Base-by-base conservation (phyloP, 2,329 filamentous ascomycete species). In the Corynespora cassiicola region DNA sequence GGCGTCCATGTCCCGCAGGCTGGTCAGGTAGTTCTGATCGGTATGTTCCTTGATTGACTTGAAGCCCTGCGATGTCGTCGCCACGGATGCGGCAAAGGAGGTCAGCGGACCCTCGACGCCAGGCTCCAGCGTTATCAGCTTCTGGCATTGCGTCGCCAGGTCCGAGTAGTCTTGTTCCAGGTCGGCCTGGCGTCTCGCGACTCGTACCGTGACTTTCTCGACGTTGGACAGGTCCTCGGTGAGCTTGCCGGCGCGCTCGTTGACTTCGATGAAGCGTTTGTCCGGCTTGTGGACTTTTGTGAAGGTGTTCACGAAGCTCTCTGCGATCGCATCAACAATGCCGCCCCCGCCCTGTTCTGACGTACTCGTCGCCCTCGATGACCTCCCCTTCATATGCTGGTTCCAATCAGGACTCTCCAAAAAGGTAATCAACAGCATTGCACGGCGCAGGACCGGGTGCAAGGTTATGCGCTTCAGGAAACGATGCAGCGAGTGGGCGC, bases 341-440 rank as follows among this genome's bases (percentile, higher is more conserved):
- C 90, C 86, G 9, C 79, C 78, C 17, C 77, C 77, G 23, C 61
- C 66, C 23, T 54, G 47, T 17, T 65, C 61, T 5, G 63, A 65
- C 20, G 61, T 55, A 38, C 58, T 65, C 45, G 84, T 81, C 18
- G 77, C 80, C 30, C 92, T 80, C 34, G 81, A 78, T 8, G 86
- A 81, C 31, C 90, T 83, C 52, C 83, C 82, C 58, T 85, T 85
- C 91, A 99, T 96, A 30, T 90, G 92, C 21, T 90, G 87, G 68
- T 99, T 97, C 94, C 94, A 99, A 69, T 99, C 94, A 17, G 80
- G 82, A 42, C 86, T 91, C 71, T 99, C 94, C 48, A 99, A 82
- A 66, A 99, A 99, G 42, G 85, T 86, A 56, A 94, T 86, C 20
- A 99, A 77, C 23, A 97, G 84, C 17, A 85, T 79, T 0, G 89